Evolutionary conservation across 2,329 filamentous ascomycete species (phyloP), one percentile per base, ranked within the genome.

Genomic region (Scedosporium dehoogii): DNA sequence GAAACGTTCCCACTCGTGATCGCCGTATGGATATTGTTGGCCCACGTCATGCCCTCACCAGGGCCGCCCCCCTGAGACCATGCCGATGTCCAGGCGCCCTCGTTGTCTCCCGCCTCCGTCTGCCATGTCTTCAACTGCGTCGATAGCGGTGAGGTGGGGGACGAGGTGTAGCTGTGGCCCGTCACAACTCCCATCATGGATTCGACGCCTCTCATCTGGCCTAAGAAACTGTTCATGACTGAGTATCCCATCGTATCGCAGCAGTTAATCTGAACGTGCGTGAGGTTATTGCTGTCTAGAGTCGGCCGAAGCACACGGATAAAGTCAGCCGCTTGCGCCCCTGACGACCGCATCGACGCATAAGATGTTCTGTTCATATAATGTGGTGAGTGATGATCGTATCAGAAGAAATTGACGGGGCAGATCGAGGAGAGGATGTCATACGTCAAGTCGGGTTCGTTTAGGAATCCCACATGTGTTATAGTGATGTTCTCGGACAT

Each of bases 11-110:
- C 75, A 66, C 76, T 76, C 3, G 79, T 73, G n/a, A 85, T 70
- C n/a, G 76, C 79, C 27, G 73, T 74, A 69, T 79, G 78, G 58
- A 85, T 78, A 65, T 80, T 79, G 66, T 79, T 79, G 1, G 81
- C 82, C 81, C 80, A 84, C 1, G 79, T 82, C 66, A 81, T 73
- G 7, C 81, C 82, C 64, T 85, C 81, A 42, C 77, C 77, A 0
- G 73, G 69, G 16, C 74, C 78, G 56, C 80, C 79, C 64, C 68
- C 73, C 0, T 66, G 64, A 67, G 80, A 82, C 78, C 79, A 84
- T 1, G 74, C 71, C 3, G 78, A 74, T 4, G 41, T 60, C 58
- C 58, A 60, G 3, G 42, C 41, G 12, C 58, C 58, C 25, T 60
- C 23, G 44, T 60, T 60, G 42, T 60, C 58, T 1, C 12, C 58